Base-by-base conservation (phyloP, 2,329 filamentous ascomycete genomes). In the Ascochyta viciae-villosae region DNA sequence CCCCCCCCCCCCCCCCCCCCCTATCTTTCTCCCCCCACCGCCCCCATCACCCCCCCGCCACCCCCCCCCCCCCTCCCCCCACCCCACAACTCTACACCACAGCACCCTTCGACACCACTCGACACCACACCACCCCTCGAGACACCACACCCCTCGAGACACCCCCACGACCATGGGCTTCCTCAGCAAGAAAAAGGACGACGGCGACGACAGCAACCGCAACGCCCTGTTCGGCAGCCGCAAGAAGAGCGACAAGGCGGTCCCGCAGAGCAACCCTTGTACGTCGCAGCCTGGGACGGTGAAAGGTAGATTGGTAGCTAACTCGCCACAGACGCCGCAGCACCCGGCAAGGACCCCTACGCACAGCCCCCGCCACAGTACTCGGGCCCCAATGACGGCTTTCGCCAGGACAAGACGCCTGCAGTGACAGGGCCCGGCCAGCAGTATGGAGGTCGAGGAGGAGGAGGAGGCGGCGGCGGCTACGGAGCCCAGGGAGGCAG, bases 221-320 rank as follows among this genome's bases (percentile, higher is more conserved):
- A 78, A 77, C 53, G 83, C 84, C n/a, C 82, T 88, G 29, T 87
- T 88, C 65, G 83, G 84, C 61, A 78, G 78, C 62, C 77, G 81
- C 61, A 86, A 78, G 60, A 63, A 64, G 58, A 49, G 51, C 51
- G 69, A 71, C 63, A 85, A 85, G 71, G 49, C 50, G 23, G 22
- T 42, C 3, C 24, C 54, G 22, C 43, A 48, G 38, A 57, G 54
- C 49, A 57, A 57, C 44, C 54, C 54, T 41, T 57, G 54, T 57
- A 57, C 4, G 49, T 41, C 15, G 49, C 39, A 16, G 35, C 42
- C 42, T 19, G 9, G 40, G 23, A 86, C 86, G 63, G 83, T 84
- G 39, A 12, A 29, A 23, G 41, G 34, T 13, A 22, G 19, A 15
- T 12, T 19, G 26, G 26, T 16, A 13, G 16, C 50, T 57, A 22